These are phyloP conservation scores for Codiaeum variegatum DNA, from an alignment of 441 rosid genomes.

Conservation along the genomic window DNA sequence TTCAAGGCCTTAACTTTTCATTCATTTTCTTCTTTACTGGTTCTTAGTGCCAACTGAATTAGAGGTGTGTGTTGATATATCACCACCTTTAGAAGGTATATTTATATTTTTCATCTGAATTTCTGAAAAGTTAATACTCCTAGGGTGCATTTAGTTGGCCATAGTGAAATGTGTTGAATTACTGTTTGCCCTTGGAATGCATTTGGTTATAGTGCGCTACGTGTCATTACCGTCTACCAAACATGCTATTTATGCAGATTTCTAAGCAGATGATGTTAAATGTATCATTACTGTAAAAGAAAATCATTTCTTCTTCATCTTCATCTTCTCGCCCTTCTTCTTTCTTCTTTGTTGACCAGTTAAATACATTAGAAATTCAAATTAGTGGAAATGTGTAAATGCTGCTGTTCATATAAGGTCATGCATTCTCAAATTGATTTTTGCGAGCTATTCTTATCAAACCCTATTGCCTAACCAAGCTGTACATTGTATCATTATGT, in stretches of 20 bases:
- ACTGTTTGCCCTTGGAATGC: too few species aligned
- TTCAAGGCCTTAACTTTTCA: not conserved
- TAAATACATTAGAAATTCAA: too few species aligned
- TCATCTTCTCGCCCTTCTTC: too few species aligned
- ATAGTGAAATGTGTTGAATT: too few species aligned
- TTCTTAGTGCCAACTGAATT: not conserved
- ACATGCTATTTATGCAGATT: too few species aligned
- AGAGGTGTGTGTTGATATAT: not conserved
- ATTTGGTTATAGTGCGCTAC: too few species aligned
- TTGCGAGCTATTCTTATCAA: not conserved
- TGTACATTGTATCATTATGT: not conserved
- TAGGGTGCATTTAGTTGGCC: too few species aligned
- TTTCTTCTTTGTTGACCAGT: too few species aligned
- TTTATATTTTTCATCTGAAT: not conserved
- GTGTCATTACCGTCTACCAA: too few species aligned
- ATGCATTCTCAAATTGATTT: not conserved
- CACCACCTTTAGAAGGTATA: not conserved
- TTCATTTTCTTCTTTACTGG: not conserved
- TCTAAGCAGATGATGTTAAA: too few species aligned
- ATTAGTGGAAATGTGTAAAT: not conserved
- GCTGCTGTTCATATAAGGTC: not conserved
- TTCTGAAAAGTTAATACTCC: not conserved
- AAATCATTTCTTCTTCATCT: too few species aligned
- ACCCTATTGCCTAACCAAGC: not conserved
- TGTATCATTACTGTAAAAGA: too few species aligned